Evolutionary conservation across 345 rosid genomes (phyloP).

Genomic region (Melaleuca alternifolia): DNA sequence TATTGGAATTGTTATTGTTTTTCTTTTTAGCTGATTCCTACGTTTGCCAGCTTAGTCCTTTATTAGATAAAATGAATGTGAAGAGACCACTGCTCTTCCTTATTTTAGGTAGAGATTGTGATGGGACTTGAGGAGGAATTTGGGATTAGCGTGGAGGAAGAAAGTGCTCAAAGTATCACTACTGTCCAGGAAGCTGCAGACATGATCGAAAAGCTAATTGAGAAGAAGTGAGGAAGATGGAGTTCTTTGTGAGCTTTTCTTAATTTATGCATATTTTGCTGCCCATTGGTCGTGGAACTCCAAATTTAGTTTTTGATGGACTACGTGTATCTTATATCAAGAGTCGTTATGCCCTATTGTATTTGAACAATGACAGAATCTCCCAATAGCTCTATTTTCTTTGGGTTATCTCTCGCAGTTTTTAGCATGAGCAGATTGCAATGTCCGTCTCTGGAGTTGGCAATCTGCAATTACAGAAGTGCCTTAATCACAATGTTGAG

Average conservation of each 20-base stretch:
- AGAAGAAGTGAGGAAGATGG: conserved; percentile 14
- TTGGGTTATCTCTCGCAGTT: neutral
- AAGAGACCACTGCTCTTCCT: neutral
- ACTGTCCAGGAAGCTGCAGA: conserved; percentile 72
- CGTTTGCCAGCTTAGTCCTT: neutral
- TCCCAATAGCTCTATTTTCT: neutral
- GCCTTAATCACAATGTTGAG: neutral
- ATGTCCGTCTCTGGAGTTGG: neutral
- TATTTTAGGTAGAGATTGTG: conserved; percentile 56
- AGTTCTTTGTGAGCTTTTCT: neutral
- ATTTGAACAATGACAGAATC: neutral
- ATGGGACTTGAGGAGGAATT: conserved; percentile 72
- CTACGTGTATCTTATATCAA: neutral
- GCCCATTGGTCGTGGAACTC: neutral
- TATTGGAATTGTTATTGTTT: neutral
- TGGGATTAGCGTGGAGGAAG: conserved; percentile 64
- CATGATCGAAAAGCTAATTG: conserved; percentile 46
- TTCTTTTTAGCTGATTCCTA: neutral
- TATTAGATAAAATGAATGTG: neutral
- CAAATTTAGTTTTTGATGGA: neutral
- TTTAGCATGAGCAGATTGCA: neutral
- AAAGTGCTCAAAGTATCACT: conserved; percentile 46
- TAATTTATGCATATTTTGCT: neutral
- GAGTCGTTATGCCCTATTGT: neutral
- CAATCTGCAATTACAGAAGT: neutral